Conservation (phyloP, 257 asterid genomes). For the Solanum bukasovii region DNA sequence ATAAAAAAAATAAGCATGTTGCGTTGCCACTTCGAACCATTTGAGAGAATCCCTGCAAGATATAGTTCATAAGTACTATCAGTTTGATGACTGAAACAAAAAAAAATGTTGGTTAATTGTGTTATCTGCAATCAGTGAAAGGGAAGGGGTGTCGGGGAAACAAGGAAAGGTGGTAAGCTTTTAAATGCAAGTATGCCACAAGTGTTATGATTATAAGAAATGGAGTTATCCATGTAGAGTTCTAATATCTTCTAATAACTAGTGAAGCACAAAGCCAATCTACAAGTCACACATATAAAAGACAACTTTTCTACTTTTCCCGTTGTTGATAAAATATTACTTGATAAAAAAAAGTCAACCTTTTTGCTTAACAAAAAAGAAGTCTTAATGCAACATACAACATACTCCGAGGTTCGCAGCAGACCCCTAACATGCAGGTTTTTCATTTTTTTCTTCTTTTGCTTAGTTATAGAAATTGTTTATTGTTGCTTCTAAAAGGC, state of each 20-base stretch:
- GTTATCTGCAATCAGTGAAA: neutral
- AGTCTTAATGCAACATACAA: neutral
- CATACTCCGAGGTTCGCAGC: neutral
- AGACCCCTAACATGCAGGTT: neutral
- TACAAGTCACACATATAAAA: neutral
- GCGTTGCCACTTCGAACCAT: conserved; percentile 1
- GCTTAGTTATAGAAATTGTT: neutral
- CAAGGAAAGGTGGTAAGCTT: neutral
- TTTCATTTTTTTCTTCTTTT: neutral
- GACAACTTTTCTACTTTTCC: neutral
- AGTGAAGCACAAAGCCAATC: neutral
- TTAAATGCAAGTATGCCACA: neutral
- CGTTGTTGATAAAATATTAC: neutral
- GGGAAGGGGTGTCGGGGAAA: neutral
- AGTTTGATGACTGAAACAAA: neutral
- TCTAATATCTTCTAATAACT: neutral
- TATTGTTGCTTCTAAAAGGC: neutral
- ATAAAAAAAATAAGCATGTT: conserved; percentile 8
- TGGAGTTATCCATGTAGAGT: neutral
- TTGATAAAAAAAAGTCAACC: neutral
- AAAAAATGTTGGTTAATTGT: neutral
- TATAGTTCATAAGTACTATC: neutral
- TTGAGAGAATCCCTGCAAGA: conserved; percentile 10
- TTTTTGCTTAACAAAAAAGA: neutral
- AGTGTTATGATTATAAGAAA: neutral